These are phyloP conservation scores for Diospyros lotus DNA, from an alignment of 148 eudicot species.

Conservation along the genomic window DNA sequence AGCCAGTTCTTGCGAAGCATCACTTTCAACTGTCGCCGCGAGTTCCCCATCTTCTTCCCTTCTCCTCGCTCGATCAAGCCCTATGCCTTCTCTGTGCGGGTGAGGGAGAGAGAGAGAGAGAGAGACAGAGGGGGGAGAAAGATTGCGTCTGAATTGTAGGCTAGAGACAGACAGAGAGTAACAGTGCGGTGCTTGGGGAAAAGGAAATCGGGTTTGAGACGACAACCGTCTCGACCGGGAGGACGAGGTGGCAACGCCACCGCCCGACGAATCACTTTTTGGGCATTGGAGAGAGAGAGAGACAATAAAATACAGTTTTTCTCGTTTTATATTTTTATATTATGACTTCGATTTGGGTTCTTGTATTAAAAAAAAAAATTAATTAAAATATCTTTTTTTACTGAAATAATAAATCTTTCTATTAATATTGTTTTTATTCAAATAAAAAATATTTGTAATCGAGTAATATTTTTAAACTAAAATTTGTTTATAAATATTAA, in stretches of 20 bases:
- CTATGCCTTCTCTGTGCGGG: neutral
- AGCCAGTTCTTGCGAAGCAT: slow-evolving; percentile 98
- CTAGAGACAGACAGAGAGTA: neutral
- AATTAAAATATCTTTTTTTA: too few relatives aligned
- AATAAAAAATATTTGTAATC: too few relatives aligned
- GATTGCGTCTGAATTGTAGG: neutral
- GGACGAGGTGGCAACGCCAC: slow-evolving; percentile 13
- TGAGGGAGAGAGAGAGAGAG: slow-evolving; percentile 1
- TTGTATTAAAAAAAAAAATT: too few relatives aligned
- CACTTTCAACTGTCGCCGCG: slow-evolving; percentile 65
- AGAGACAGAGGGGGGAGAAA: neutral
- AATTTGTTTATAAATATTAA: too few relatives aligned
- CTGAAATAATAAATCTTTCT: too few relatives aligned
- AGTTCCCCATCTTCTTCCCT: slow-evolving; percentile 30
- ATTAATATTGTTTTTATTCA: too few relatives aligned
- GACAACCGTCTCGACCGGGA: neutral
- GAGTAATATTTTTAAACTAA: too few relatives aligned
- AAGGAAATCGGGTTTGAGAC: neutral
- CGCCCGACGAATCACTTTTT: neutral
- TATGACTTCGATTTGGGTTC: too few relatives aligned
- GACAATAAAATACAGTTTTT: too few relatives aligned
- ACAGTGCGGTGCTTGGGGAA: neutral
- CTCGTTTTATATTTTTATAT: too few relatives aligned
- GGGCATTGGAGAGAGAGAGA: neutral
- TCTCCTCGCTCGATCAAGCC: neutral